Evolutionary conservation across 345 rosid genomes (phyloP).

Genomic region (Citrus sp.): DNA sequence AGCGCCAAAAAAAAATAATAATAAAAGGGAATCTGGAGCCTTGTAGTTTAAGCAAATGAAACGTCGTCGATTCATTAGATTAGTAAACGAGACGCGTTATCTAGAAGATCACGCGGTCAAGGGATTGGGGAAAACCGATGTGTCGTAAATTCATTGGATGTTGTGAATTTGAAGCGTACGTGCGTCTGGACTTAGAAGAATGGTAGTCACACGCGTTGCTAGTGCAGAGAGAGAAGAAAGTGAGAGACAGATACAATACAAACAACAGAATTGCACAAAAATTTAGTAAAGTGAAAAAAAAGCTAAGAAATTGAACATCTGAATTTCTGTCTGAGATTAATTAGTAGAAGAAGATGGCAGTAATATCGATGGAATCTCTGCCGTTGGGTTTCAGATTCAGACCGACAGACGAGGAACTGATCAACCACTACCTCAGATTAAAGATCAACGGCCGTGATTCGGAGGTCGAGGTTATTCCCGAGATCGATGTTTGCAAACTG

Average conservation of each 20-base stretch:
- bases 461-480: slow-evolving; percentile 74
- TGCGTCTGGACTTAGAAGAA: not conserved
- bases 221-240: not conserved
- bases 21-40: not conserved
- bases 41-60: not conserved
- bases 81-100: not conserved
- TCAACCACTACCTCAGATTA: slow-evolving; percentile 73
- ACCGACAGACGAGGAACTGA: slow-evolving; percentile 90
- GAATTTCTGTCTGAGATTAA: not conserved
- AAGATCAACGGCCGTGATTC: slow-evolving; percentile 87
- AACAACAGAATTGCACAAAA: not conserved
- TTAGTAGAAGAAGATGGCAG: slow-evolving; percentile 24
- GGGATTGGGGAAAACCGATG: not conserved
- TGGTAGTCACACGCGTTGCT: not conserved
- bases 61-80: not conserved
- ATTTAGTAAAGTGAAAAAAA: not conserved
- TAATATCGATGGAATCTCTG: slow-evolving; percentile 49
- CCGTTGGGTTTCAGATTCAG: slow-evolving; percentile 88
- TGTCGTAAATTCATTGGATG: not conserved
- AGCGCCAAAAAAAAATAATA: no score
- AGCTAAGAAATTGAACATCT: not conserved
- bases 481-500: slow-evolving; percentile 89
- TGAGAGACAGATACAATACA: not conserved
- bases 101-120: not conserved
- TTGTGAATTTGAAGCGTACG: not conserved